Conservation (phyloP, 768 basidiomycete species). For the Kwoniella newhampshirensis region DNA sequence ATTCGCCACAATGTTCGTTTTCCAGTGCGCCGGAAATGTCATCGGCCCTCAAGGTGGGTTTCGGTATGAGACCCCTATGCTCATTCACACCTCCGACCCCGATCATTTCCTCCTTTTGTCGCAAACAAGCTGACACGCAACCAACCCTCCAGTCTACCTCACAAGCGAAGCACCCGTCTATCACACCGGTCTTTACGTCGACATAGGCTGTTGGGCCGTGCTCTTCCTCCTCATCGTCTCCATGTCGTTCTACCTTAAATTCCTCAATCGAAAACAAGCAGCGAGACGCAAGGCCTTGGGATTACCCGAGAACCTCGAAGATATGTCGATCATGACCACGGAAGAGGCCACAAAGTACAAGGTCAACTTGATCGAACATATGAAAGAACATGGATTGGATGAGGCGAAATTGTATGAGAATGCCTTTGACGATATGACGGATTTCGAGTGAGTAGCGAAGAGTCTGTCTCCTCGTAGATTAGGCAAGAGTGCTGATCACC, state of each 20-base stretch:
- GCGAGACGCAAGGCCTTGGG: conserved; percentile 37
- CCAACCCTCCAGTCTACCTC: conserved; percentile 32
- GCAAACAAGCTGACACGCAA: too few relatives aligned
- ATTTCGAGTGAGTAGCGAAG: conserved; percentile 26
- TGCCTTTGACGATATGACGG: conserved; percentile 49
- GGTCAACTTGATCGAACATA: conserved; percentile 27
- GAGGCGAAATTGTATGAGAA: conserved; percentile 28
- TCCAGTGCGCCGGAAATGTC: conserved; percentile 29
- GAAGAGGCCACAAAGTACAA: conserved; percentile 44
- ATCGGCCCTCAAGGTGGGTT: conserved; percentile 39
- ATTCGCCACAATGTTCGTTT: conserved; percentile 35
- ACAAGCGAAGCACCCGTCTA: conserved; percentile 40
- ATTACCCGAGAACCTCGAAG: conserved; percentile 38
- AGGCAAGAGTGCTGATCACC: too few relatives aligned
- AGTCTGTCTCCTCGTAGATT: not conserved
- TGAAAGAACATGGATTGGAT: conserved; percentile 21
- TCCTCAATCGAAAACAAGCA: conserved; percentile 43
- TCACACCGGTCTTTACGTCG: conserved; percentile 47
- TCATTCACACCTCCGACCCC: too few relatives aligned
- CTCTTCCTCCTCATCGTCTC: conserved; percentile 32
- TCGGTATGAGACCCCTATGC: too few relatives aligned
- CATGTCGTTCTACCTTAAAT: conserved; percentile 42
- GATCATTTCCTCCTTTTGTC: too few relatives aligned
- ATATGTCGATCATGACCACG: conserved; percentile 45
- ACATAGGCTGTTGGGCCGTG: conserved; percentile 45